Percentiles rank a stretch among this genome's conserved stretches.
Evolutionary conservation across 768 basidiomycete genomes (phyloP).

Genomic region (Lyophyllum decastes): DNA sequence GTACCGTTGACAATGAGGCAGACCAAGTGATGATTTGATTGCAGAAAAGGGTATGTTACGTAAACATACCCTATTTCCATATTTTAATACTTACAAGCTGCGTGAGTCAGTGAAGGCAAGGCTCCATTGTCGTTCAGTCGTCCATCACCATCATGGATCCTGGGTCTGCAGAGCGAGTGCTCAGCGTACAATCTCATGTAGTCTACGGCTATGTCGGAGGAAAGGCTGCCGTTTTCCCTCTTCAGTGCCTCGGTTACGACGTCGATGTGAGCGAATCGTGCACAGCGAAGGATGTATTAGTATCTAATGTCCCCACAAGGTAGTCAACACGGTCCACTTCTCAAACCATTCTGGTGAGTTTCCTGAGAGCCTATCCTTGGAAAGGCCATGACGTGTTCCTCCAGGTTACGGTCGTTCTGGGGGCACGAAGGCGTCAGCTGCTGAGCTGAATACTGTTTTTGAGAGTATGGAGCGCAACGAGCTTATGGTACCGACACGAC

Average conservation of each 20-base stretch:
- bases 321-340: slow-evolving; percentile 91
- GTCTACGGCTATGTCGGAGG: slow-evolving; percentile 92
- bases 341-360: slow-evolving; percentile 87
- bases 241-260: slow-evolving; percentile 89
- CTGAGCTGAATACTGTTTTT: slow-evolving; percentile 78
- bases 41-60: slow-evolving; percentile 3
- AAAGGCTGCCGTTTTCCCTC: slow-evolving; percentile 76
- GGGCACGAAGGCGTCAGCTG: slow-evolving; percentile 76
- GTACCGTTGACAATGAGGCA: neutral
- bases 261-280: slow-evolving; percentile 71
- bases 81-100: neutral
- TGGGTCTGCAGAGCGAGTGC: slow-evolving; percentile 50
- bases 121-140: neutral
- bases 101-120: slow-evolving; percentile 13
- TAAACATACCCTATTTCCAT: neutral
- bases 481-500: slow-evolving; percentile 67
- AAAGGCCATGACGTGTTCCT: neutral
- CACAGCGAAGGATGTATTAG: slow-evolving; percentile 9
- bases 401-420: slow-evolving; percentile 83
- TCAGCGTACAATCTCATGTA: slow-evolving; percentile 94
- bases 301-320: slow-evolving; percentile 39
- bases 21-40: neutral
- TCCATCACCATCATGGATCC: slow-evolving; percentile 7
- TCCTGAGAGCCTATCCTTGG: neutral
- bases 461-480: slow-evolving; percentile 72